Conservation (phyloP, 192 early-diverging fungal species). For the Backusella psychrophila region DNA sequence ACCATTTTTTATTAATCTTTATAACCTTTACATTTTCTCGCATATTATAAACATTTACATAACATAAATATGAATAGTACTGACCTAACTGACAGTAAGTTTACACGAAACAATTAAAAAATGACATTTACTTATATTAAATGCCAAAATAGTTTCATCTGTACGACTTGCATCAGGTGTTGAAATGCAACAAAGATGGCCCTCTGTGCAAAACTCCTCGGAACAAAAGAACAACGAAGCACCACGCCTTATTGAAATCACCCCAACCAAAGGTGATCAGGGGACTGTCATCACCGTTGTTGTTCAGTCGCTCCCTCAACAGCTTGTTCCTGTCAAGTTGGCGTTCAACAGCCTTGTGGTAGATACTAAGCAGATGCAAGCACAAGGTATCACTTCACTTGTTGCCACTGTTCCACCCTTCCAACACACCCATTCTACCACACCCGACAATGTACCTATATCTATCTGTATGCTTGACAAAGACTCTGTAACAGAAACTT, state of each 20-base stretch:
- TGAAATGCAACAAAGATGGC: slow-evolving; percentile 23
- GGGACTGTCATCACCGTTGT: slow-evolving; percentile 24
- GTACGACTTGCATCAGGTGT: slow-evolving; percentile 24
- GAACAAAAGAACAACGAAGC: not conserved
- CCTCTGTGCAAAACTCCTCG: not conserved
- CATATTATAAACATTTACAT: not conserved
- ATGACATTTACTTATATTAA: not conserved
- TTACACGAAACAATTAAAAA: not conserved
- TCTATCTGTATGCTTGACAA: slow-evolving; percentile 43
- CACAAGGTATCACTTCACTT: slow-evolving; percentile 42
- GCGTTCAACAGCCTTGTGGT: slow-evolving; percentile 49
- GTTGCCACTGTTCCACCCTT: slow-evolving; percentile 42
- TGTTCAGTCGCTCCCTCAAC: slow-evolving; percentile 11
- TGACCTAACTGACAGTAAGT: slow-evolving; percentile 9
- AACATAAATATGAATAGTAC: not conserved
- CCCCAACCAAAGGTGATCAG: slow-evolving; percentile 12
- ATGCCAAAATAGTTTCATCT: slow-evolving; percentile 6
- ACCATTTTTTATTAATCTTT: not conserved
- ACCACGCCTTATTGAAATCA: slow-evolving; percentile 16
- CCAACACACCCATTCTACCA: slow-evolving; percentile 37
- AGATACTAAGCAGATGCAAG: slow-evolving; percentile 47
- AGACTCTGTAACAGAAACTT: slow-evolving; percentile 42
- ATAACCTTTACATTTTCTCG: not conserved
- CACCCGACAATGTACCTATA: slow-evolving; percentile 38
- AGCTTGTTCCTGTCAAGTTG: slow-evolving; percentile 26